A percentile compares a stretch with the other conserved stretches of the same genome.
These are phyloP conservation scores for Gastroboletus turbinatus DNA, from an alignment of 1,284 basidiomycete genomes.

Conservation along the genomic window DNA sequence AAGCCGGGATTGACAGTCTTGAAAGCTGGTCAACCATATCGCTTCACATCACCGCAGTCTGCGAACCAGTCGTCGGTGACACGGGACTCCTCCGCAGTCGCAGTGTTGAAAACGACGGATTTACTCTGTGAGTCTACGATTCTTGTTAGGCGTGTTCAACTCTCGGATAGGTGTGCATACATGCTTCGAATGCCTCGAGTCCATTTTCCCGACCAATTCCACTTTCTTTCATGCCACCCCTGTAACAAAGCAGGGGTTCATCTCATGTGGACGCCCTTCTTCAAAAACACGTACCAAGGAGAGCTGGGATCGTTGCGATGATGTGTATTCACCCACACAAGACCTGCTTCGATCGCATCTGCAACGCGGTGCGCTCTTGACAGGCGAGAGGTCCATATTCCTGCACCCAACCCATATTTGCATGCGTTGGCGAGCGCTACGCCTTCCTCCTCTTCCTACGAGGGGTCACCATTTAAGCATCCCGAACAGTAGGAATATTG, in stretches of 20 bases:
- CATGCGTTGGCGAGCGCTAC: slow-evolving; percentile 69
- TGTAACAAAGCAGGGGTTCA: slow-evolving; percentile 28
- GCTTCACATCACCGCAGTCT: slow-evolving; percentile 45
- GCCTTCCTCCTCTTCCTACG: slow-evolving; percentile 63
- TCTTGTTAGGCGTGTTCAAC: slow-evolving; percentile 6
- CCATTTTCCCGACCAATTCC: slow-evolving; percentile 84
- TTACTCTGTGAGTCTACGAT: slow-evolving; percentile 75
- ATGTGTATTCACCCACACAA: slow-evolving; percentile 86
- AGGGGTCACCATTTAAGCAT: background rate
- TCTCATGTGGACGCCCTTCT: background rate
- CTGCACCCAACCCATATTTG: slow-evolving; percentile 79
- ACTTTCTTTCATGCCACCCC: slow-evolving; percentile 86
- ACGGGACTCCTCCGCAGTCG: slow-evolving; percentile 56
- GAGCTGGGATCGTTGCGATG: slow-evolving; percentile 86
- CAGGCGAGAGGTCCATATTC: slow-evolving; percentile 75
- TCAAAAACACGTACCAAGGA: slow-evolving; percentile 59
- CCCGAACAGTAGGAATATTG: background rate
- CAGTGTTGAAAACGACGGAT: slow-evolving; percentile 71
- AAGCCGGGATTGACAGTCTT: background rate
- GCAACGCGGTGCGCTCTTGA: slow-evolving; percentile 73
- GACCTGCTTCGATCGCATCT: slow-evolving; percentile 63
- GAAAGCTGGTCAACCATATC: slow-evolving; percentile 52
- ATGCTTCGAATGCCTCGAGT: slow-evolving; percentile 72
- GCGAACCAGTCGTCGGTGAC: slow-evolving; percentile 76
- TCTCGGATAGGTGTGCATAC: slow-evolving; percentile 40